Evolutionary conservation across 2,329 filamentous ascomycete genomes (phyloP).

Genomic region (Calonectria honghensis): DNA sequence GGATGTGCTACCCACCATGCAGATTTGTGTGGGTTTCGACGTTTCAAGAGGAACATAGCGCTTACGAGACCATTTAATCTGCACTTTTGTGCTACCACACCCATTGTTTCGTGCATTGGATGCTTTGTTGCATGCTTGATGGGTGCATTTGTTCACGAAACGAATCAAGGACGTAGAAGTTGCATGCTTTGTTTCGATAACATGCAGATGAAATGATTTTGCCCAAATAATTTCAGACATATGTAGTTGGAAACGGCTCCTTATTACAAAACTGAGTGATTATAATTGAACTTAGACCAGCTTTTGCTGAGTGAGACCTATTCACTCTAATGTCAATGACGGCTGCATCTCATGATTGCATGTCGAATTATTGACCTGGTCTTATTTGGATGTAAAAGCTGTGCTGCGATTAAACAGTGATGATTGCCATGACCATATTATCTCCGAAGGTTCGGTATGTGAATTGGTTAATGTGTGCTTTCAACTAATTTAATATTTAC

Average conservation of each 20-base stretch:
- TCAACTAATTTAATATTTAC: background rate
- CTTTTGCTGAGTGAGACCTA: background rate
- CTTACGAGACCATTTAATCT: background rate
- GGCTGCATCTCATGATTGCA: background rate
- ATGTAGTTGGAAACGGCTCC: background rate
- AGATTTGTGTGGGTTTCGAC: background rate
- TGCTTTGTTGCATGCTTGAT: background rate
- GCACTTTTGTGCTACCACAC: background rate
- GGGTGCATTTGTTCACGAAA: background rate
- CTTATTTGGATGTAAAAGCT: background rate
- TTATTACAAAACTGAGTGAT: background rate
- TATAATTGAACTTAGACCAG: background rate
- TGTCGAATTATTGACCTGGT: background rate
- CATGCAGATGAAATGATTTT: background rate
- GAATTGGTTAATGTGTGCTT: background rate
- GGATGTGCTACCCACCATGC: background rate
- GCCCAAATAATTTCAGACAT: too few relatives aligned
- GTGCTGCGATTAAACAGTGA: background rate
- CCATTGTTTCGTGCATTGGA: background rate
- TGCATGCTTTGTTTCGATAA: background rate
- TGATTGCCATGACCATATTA: background rate
- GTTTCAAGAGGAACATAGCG: background rate
- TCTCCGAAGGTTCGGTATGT: background rate
- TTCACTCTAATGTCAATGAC: background rate
- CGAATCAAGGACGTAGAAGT: background rate